These are phyloP conservation scores for Dryas alaskensis DNA, from an alignment of 306 rosid species.

Conservation along the genomic window DNA sequence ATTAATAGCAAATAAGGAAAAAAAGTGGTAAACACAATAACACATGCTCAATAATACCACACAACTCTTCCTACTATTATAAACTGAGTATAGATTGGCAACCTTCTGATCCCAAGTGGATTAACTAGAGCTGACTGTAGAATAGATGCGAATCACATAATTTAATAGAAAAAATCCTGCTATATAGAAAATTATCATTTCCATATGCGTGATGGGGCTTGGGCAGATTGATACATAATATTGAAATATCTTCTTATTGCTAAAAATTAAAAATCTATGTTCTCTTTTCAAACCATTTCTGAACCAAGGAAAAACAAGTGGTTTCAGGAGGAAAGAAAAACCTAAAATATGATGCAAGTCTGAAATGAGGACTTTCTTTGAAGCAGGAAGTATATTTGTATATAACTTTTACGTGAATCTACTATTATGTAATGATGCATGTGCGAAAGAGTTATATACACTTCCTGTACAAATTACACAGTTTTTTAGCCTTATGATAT, in stretches of 20 bases:
- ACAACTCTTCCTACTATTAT: not conserved
- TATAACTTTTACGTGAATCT: too few species aligned
- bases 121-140: constrained; percentile 3
- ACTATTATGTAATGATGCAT: too few species aligned
- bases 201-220: constrained; percentile 14
- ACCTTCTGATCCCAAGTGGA: constrained; percentile 9
- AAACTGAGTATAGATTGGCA: not conserved
- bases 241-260: not conserved
- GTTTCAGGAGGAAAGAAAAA: not conserved
- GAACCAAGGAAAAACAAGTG: not conserved
- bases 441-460: not conserved
- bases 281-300: constrained; percentile 12
- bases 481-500: not conserved
- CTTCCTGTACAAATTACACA: not conserved
- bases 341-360: not conserved
- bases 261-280: constrained; percentile 8
- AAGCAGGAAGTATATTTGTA: not conserved
- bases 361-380: not conserved
- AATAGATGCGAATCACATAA: constrained; percentile 21
- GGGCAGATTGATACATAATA: constrained; percentile 13
- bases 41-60: not conserved
- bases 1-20: not conserved
- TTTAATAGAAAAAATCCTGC: constrained; percentile 27
- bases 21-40: not conserved
- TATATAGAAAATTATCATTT: constrained; percentile 19